A percentile compares a stretch with the other conserved stretches of the same genome.
phyloP scores from a whole-genome alignment of 106 monocot genomes.

The Alisma plantagoaquatica region DNA sequence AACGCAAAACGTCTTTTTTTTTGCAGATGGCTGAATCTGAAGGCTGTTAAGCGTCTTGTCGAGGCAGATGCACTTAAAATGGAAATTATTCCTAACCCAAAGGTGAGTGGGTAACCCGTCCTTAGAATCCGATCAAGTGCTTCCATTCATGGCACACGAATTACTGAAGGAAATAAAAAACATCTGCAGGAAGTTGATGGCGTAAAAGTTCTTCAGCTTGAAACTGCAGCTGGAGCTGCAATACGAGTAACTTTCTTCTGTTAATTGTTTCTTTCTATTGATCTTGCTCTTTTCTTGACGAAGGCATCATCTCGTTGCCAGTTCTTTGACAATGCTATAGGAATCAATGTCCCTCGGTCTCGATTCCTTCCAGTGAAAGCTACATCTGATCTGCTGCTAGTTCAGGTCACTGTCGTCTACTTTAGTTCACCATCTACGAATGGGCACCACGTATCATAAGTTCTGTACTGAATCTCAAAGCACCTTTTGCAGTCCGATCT shows the following conservation, averaged over 20 bases:
- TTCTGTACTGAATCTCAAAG: neutral
- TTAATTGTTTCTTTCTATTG: conserved; percentile 1
- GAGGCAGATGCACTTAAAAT: conserved; percentile 88
- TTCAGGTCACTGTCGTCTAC: conserved; percentile 49
- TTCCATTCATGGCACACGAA: too few species aligned
- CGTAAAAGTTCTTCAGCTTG: conserved; percentile 94
- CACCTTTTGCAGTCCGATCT: conserved; percentile 83
- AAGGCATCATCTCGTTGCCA: conserved; percentile 21
- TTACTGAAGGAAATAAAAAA: too few species aligned
- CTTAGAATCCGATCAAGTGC: too few species aligned
- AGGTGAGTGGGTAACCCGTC: too few species aligned
- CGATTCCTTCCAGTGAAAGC: too few species aligned
- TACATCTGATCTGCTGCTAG: conserved; percentile 87
- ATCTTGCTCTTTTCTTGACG: neutral
- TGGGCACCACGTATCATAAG: neutral
- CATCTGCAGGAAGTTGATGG: conserved; percentile 87
- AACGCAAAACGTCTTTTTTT: too few species aligned
- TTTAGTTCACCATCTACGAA: neutral
- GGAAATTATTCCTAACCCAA: conserved; percentile 99
- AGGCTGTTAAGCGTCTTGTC: conserved; percentile 90
- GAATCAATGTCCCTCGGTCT: conserved; percentile 84
- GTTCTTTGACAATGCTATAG: conserved; percentile 96
- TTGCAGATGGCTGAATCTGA: conserved; percentile 83
- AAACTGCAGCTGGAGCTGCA: conserved; percentile 96
- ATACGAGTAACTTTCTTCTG: conserved; percentile 47